Percentiles rank a stretch among this genome's conserved stretches.
Evolutionary conservation across 1,284 basidiomycete species (phyloP).

Genomic region (Tylopilus orsonianus): DNA sequence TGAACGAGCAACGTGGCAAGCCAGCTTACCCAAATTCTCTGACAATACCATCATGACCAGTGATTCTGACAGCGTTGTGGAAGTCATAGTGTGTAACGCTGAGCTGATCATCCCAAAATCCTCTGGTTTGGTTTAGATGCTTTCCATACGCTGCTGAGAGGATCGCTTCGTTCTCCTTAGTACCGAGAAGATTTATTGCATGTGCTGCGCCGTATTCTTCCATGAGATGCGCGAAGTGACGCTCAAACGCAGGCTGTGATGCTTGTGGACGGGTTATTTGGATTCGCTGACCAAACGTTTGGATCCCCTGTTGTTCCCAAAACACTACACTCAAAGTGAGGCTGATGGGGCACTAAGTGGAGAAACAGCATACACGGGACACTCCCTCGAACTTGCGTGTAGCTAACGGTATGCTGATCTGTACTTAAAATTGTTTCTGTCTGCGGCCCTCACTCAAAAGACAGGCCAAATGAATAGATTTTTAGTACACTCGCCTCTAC

Average conservation of each 20-base stretch:
- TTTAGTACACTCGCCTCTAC: slow-evolving; percentile 68
- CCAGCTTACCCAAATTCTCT: slow-evolving; percentile 64
- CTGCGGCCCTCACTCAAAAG: slow-evolving; percentile 40
- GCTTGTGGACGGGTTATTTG: slow-evolving; percentile 95
- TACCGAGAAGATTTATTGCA: slow-evolving; percentile 86
- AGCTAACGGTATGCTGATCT: slow-evolving; percentile 83
- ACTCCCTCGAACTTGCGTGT: slow-evolving; percentile 91
- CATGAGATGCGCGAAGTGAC: slow-evolving; percentile 85
- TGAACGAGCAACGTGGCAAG: slow-evolving; percentile 6
- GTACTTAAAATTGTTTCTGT: slow-evolving; percentile 91
- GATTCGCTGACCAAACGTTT: slow-evolving; percentile 87
- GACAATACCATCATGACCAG: slow-evolving; percentile 86
- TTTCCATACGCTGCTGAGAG: slow-evolving; percentile 82
- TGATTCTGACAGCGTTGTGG: slow-evolving; percentile 78
- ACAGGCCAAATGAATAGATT: slow-evolving; percentile 1
- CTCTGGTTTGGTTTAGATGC: slow-evolving; percentile 65
- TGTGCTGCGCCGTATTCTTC: slow-evolving; percentile 82
- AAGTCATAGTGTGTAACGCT: slow-evolving; percentile 93
- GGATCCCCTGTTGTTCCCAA: slow-evolving; percentile 96
- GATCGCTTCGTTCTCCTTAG: slow-evolving; percentile 88
- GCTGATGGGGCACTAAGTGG: slow-evolving; percentile 13
- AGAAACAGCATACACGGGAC: slow-evolving; percentile 72
- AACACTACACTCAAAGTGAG: slow-evolving; percentile 61
- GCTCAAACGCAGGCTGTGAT: slow-evolving; percentile 94
- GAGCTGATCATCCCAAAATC: slow-evolving; percentile 57